Conservation (phyloP, 805 yeast genomes). For the Cephaloascus albidus region DNA sequence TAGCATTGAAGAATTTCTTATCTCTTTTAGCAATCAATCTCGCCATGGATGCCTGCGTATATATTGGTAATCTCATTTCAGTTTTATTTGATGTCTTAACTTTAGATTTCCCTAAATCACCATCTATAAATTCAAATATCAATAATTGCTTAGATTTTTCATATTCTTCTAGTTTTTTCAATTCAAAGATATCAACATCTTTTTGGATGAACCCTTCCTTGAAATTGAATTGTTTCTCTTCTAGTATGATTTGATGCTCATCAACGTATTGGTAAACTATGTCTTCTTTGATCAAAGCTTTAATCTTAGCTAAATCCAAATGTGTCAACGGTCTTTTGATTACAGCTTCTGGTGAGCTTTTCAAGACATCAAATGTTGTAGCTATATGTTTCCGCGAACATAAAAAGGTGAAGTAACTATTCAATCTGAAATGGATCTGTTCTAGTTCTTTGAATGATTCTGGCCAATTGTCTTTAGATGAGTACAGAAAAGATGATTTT, state of each 20-base stretch:
- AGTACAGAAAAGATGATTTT: neutral
- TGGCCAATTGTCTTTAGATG: constrained; percentile 10
- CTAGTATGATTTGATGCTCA: constrained; percentile 52
- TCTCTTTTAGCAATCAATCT: constrained; percentile 52
- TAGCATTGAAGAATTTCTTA: constrained; percentile 34
- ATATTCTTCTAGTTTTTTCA: constrained; percentile 25
- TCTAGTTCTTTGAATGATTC: constrained; percentile 28
- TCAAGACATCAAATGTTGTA: constrained; percentile 46
- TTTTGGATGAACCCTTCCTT: constrained; percentile 47
- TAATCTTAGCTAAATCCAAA: constrained; percentile 57
- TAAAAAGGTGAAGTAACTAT: constrained; percentile 55
- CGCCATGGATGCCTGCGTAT: constrained; percentile 48
- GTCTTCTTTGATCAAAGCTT: constrained; percentile 56
- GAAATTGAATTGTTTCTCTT: constrained; percentile 18
- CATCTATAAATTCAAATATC: constrained; percentile 72
- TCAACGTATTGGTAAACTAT: constrained; percentile 70
- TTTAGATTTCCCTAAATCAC: constrained; percentile 39
- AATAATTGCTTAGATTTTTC: constrained; percentile 41
- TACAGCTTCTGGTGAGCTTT: constrained; percentile 40
- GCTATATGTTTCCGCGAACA: constrained; percentile 51
- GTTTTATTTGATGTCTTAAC: constrained; percentile 30
- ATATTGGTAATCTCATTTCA: constrained; percentile 39
- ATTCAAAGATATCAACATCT: constrained; percentile 40
- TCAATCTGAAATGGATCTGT: constrained; percentile 39
- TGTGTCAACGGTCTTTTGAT: constrained; percentile 29